A percentile compares a stretch with the other conserved stretches of the same genome.
Conservation (phyloP, 148 eudicot genomes). For the Polygonum aviculare region DNA sequence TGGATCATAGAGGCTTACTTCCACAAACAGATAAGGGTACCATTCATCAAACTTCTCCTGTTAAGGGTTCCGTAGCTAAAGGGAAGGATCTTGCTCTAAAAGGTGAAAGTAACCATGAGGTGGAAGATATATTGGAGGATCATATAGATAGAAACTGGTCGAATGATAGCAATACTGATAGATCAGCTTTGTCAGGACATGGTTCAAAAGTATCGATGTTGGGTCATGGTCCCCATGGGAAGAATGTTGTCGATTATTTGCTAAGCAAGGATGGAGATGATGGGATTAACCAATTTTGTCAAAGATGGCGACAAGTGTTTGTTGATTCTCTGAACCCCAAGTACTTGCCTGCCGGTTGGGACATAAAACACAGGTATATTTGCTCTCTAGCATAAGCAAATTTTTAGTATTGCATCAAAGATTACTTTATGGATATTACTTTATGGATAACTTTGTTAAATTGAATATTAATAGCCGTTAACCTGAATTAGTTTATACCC, state of each 20-base stretch:
- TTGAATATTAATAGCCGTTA: too few species aligned
- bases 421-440: too few species aligned
- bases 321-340: slow-evolving; percentile 80
- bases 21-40: slow-evolving; percentile 10
- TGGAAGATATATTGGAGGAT: slow-evolving; percentile 14
- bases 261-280: slow-evolving; percentile 66
- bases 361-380: slow-evolving; percentile 80
- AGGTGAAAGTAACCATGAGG: slow-evolving; percentile 1
- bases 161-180: slow-evolving; percentile 19
- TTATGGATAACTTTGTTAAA: too few species aligned
- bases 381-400: background rate
- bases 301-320: slow-evolving; percentile 92
- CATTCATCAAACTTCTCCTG: background rate
- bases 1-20: background rate
- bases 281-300: slow-evolving; percentile 86
- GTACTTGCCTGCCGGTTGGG: slow-evolving; percentile 94
- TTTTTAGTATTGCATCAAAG: background rate
- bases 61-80: slow-evolving; percentile 10
- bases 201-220: slow-evolving; percentile 65
- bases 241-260: slow-evolving; percentile 67
- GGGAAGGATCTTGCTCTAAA: slow-evolving; percentile 10
- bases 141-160: slow-evolving; percentile 6
- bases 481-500: too few species aligned
- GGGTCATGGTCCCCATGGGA: slow-evolving; percentile 99
- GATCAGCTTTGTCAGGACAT: slow-evolving; percentile 22